Evolutionary conservation across 129 eudicot genomes (phyloP).

Genomic region (Sambucus nigra): DNA sequence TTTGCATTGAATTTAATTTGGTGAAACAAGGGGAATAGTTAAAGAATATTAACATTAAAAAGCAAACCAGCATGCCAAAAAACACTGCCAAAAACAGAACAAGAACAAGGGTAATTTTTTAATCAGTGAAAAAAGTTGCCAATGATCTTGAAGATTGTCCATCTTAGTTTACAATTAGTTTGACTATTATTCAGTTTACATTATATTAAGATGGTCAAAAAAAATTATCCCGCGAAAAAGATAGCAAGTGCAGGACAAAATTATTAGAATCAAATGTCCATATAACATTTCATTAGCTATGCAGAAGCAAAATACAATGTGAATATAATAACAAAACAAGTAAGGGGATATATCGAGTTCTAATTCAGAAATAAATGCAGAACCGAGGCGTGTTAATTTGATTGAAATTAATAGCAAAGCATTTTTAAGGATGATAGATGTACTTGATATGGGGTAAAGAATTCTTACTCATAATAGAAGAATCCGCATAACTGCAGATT

Average conservation of each 20-base stretch:
- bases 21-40: too few species aligned
- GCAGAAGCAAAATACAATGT: background rate
- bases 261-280: background rate
- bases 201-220: too few species aligned
- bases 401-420: background rate
- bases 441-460: background rate
- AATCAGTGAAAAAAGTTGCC: too few species aligned
- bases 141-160: too few species aligned
- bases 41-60: too few species aligned
- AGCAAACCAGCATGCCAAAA: too few species aligned
- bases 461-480: constrained; percentile 30
- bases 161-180: too few species aligned
- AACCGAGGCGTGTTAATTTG: background rate
- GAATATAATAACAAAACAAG: background rate
- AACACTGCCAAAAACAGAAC: too few species aligned
- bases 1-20: too few species aligned
- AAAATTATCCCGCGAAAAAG: background rate
- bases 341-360: background rate
- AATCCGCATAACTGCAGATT: constrained; percentile 24
- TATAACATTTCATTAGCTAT: background rate
- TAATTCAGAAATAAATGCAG: background rate
- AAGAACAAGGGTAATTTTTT: too few species aligned
- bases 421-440: background rate
- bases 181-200: too few species aligned
- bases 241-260: background rate